These are phyloP conservation scores for Syncephalastrum contaminatum DNA, from an alignment of 371 early-diverging fungal species.

Conservation along the genomic window DNA sequence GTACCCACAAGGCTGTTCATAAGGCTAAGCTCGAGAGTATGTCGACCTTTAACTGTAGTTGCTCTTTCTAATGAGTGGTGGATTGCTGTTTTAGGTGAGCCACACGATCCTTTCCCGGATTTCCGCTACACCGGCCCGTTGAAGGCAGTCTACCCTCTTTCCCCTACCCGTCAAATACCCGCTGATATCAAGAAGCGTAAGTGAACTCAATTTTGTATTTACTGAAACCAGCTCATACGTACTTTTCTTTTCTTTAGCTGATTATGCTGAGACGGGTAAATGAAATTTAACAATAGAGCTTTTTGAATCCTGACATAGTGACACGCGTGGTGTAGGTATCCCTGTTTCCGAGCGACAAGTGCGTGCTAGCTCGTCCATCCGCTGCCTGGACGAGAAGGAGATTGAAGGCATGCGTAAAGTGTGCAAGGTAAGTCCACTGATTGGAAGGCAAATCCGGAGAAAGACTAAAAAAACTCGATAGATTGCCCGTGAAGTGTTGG, in stretches of 20 bases:
- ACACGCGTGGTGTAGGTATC: no score
- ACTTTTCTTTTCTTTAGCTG: slow-evolving; percentile 43
- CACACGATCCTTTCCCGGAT: slow-evolving; percentile 76
- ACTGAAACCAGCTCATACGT: neutral
- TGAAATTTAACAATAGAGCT: neutral
- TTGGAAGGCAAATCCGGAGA: neutral
- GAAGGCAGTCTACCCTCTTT: slow-evolving; percentile 86
- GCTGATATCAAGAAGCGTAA: slow-evolving; percentile 55
- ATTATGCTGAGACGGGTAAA: slow-evolving; percentile 77
- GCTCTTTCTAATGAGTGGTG: no score
- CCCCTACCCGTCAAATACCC: slow-evolving; percentile 75
- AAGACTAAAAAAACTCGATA: slow-evolving; percentile 8
- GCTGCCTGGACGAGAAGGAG: slow-evolving; percentile 65
- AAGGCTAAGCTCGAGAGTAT: slow-evolving; percentile 38
- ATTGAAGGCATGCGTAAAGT: slow-evolving; percentile 79
- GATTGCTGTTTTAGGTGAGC: neutral
- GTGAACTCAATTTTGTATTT: slow-evolving; percentile 1
- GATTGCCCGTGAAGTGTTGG: slow-evolving; percentile 87
- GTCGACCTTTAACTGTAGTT: neutral
- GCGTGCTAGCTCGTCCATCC: slow-evolving; percentile 64
- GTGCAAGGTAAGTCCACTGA: slow-evolving; percentile 57
- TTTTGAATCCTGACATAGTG: neutral
- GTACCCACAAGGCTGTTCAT: slow-evolving; percentile 55
- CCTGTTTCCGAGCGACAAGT: slow-evolving; percentile 64
- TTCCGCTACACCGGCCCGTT: slow-evolving; percentile 81